phyloP scores from a whole-genome alignment of 2,329 filamentous ascomycete genomes.

The Aspergillus quadricinctus region DNA sequence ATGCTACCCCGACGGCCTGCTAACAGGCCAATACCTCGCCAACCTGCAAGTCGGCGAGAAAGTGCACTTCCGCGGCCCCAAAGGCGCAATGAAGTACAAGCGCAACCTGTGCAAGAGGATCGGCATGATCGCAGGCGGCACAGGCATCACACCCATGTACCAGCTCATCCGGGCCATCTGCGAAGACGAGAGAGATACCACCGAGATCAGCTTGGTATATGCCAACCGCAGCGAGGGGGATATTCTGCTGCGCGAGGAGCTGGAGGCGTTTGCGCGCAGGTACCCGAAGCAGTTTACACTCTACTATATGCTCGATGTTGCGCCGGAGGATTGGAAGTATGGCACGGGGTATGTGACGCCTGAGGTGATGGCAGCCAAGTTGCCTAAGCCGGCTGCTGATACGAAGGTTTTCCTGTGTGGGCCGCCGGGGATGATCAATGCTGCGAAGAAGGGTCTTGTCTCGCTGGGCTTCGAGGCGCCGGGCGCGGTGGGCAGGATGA shows the following conservation, averaged over 20 bases:
- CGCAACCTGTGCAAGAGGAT: slow-evolving; percentile 25
- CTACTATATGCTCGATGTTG: slow-evolving; percentile 51
- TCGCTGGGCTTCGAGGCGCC: slow-evolving; percentile 51
- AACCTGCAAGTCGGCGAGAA: slow-evolving; percentile 28
- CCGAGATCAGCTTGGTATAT: slow-evolving; percentile 55
- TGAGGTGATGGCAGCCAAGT: slow-evolving; percentile 46
- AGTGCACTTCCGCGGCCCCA: slow-evolving; percentile 33
- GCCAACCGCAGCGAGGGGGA: slow-evolving; percentile 57
- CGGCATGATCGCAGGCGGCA: slow-evolving; percentile 38
- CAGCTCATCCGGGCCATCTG: slow-evolving; percentile 61
- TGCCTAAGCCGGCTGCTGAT: slow-evolving; percentile 46
- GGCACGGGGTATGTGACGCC: slow-evolving; percentile 50
- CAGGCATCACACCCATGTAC: slow-evolving; percentile 50
- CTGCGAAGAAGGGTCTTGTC: slow-evolving; percentile 49
- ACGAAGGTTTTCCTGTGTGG: slow-evolving; percentile 58
- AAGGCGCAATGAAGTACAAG: slow-evolving; percentile 31
- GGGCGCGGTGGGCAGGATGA: slow-evolving; percentile 48
- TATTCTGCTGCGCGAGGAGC: slow-evolving; percentile 53
- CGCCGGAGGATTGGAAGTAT: slow-evolving; percentile 45
- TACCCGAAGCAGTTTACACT: slow-evolving; percentile 54
- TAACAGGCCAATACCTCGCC: slow-evolving; percentile 28
- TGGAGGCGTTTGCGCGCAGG: slow-evolving; percentile 50
- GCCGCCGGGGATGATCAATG: slow-evolving; percentile 57
- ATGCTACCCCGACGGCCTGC: slow-evolving; percentile 29
- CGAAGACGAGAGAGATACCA: slow-evolving; percentile 55